Conservation (phyloP, 169 alveolate genomes). For the Besnoitia besnoiti region DNA sequence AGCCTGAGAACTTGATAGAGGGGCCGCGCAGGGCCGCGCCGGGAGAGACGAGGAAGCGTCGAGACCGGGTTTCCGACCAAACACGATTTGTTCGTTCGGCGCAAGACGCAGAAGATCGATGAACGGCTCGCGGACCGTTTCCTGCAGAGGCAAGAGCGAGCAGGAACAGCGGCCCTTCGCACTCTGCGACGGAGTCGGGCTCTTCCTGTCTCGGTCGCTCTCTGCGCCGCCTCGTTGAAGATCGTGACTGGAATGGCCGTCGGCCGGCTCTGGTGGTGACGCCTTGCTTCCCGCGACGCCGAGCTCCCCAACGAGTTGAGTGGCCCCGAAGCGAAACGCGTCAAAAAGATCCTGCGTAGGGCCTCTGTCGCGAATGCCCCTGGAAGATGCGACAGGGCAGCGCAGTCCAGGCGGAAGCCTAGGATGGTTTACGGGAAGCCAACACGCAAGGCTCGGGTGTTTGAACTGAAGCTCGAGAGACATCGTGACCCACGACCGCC, state of each 20-base stretch:
- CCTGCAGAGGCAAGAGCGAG: slow-evolving; percentile 14
- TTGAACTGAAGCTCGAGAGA: slow-evolving; percentile 26
- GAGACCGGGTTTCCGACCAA: slow-evolving; percentile 21
- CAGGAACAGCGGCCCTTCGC: slow-evolving; percentile 8
- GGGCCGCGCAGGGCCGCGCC: neutral
- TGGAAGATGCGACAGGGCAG: neutral
- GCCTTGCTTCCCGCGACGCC: too few species aligned
- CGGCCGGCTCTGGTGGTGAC: neutral
- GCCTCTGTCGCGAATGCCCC: neutral
- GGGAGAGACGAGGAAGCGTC: neutral
- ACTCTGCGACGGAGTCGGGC: neutral
- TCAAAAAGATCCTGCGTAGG: neutral
- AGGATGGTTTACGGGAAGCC: slow-evolving; percentile 4
- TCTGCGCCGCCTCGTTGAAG: neutral
- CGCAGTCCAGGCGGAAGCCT: neutral
- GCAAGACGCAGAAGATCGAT: neutral
- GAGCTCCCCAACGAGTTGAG: neutral
- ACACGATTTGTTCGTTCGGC: neutral
- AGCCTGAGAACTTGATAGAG: neutral
- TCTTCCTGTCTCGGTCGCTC: neutral
- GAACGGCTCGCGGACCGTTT: neutral
- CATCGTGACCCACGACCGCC: neutral
- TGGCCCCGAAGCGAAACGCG: neutral
- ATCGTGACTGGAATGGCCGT: neutral
- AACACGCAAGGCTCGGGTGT: slow-evolving; percentile 1